Base-by-base conservation (phyloP, 2,329 filamentous ascomycete genomes). In the Pseudogymnoascus sp. region DNA sequence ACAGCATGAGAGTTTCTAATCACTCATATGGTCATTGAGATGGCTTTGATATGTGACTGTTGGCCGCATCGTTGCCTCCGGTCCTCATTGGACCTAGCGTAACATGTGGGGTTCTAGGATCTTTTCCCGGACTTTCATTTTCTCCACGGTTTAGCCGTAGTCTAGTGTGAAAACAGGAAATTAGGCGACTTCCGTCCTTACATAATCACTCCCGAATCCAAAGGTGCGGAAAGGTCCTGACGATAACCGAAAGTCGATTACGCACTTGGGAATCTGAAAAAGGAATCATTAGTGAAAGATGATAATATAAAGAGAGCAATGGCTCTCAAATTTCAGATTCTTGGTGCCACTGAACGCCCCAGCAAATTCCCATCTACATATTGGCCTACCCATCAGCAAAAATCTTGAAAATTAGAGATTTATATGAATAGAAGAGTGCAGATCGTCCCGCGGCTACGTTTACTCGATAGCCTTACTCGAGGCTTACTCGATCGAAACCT, bases 401-500 rank as follows among this genome's bases (percentile, higher is more conserved):
- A 16, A 31, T 1, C 21, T 42, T 33, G 28, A 56, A 56, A 35
- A 56, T 33, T 33, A 14, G 25, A 10, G 10, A 33, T 33, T 56
- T 56, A 56, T 21, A 33, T 33, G 28, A 56, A 35, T 21, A 14
- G n/a, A 14, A 21, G 3, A 5, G 50, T 35, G 50, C 28, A 33
- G 50, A 56, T 35, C n/a, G 10, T 56, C 50, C 28, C 14, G 28
- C 28, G 50, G 50, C 50, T 56, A 56, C 14, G 28, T 56, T 56
- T 56, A 56, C 50, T 56, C 50, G 50, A 56, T 56, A 56, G 50
- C 28, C 50, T 56, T 56, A 56, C 50, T 56, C 50, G 50, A 56
- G 50, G 50, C 28, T 60, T 60, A 60, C 59, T 60, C 59, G 59
- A 60, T 40, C 59, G 6, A 60, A 60, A 60, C 21, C 35, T 60